Conservation (phyloP, 1,284 basidiomycete species). For the Crucibulum parvulum region DNA sequence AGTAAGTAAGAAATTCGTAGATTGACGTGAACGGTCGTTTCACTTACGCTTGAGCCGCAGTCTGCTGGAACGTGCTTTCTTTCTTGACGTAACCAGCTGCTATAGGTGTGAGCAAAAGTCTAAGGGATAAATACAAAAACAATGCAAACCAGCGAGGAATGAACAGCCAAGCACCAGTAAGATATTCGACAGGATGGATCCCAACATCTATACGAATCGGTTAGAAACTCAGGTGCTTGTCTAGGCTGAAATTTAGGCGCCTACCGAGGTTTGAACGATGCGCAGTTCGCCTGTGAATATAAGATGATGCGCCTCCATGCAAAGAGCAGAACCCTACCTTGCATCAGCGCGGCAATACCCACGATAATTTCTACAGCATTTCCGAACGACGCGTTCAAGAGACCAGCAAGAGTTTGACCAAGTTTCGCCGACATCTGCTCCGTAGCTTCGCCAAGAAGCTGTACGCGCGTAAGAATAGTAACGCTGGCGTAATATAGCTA, state of each 20-base stretch:
- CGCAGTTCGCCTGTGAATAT: slow-evolving; percentile 68
- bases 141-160: slow-evolving; percentile 72
- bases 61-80: slow-evolving; percentile 81
- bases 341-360: slow-evolving; percentile 83
- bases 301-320: slow-evolving; percentile 4
- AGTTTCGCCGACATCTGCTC: slow-evolving; percentile 85
- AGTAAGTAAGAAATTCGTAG: neutral
- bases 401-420: slow-evolving; percentile 84
- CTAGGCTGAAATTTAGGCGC: slow-evolving; percentile 17
- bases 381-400: slow-evolving; percentile 87
- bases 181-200: slow-evolving; percentile 89
- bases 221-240: neutral
- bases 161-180: slow-evolving; percentile 89
- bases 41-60: slow-evolving; percentile 86
- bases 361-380: slow-evolving; percentile 90
- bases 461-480: slow-evolving; percentile 12
- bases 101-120: neutral
- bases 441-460: slow-evolving; percentile 86
- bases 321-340: slow-evolving; percentile 53
- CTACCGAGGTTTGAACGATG: slow-evolving; percentile 87
- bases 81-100: slow-evolving; percentile 68
- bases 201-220: slow-evolving; percentile 63
- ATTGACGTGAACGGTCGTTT: neutral
- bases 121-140: neutral
- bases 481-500: neutral